A percentile compares a stretch with the other conserved stretches of the same genome.
These are phyloP conservation scores for Avena atlantica DNA, from an alignment of 176 grass and related monocot genomes.

Conservation along the genomic window DNA sequence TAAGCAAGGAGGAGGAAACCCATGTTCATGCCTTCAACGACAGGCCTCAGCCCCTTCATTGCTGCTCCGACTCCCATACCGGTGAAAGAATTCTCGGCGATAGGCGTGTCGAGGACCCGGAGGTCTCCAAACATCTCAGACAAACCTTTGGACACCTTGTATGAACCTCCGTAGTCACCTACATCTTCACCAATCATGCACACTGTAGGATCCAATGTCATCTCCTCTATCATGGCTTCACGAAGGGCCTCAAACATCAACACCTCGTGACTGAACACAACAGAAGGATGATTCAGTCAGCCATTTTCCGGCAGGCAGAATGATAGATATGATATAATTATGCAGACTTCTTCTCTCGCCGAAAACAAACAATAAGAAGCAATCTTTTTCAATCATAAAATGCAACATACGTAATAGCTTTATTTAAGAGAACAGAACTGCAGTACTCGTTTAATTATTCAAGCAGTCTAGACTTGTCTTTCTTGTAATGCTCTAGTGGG, in stretches of 20 bases:
- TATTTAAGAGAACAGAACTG: not conserved
- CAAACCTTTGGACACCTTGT: conserved; percentile 89
- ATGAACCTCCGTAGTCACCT: conserved; percentile 90
- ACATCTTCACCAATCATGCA: conserved; percentile 89
- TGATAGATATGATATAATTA: not conserved
- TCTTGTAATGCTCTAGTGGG: not conserved
- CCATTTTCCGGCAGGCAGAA: not conserved
- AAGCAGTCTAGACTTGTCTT: conserved; percentile 14
- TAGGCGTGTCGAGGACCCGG: conserved; percentile 86
- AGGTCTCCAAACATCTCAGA: conserved; percentile 81
- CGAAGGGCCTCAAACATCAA: conserved; percentile 86
- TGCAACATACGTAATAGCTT: not conserved
- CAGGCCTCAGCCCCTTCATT: conserved; percentile 76
- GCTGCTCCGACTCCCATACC: conserved; percentile 91
- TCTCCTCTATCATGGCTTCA: conserved; percentile 93
- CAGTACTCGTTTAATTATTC: not conserved
- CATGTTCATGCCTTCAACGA: conserved; percentile 98
- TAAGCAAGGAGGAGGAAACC: conserved; percentile 91
- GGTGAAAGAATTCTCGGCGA: conserved; percentile 86
- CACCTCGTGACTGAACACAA: conserved; percentile 66
- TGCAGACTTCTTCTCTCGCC: not conserved
- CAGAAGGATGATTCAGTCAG: conserved; percentile 15
- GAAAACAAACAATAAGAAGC: too few species aligned
- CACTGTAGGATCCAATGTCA: conserved; percentile 82
- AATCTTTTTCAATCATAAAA: not conserved